These are phyloP conservation scores for Ceratocystiopsis minuta DNA, from an alignment of 2,329 filamentous ascomycete species.

Conservation along the genomic window DNA sequence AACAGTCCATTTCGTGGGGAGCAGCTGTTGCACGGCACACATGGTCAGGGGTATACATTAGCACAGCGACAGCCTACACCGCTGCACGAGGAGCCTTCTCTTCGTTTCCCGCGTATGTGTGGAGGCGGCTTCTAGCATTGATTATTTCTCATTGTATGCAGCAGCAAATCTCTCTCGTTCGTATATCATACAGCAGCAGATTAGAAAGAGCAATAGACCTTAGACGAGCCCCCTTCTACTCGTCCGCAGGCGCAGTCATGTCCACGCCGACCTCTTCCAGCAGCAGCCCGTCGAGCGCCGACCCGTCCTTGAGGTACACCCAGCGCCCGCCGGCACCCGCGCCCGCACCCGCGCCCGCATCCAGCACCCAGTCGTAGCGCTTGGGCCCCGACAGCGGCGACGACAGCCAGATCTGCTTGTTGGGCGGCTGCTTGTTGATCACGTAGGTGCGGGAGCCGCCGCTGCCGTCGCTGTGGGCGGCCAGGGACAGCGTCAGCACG, in stretches of 20 bases:
- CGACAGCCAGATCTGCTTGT: conserved; percentile 94
- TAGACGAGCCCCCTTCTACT: neutral
- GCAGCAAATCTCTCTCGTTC: no score
- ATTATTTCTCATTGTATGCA: no score
- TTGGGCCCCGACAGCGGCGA: conserved; percentile 84
- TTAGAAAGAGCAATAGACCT: no score
- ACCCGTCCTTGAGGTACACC: conserved; percentile 78
- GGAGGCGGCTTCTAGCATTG: no score
- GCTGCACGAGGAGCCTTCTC: no score
- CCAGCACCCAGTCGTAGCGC: conserved; percentile 75
- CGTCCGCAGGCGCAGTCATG: conserved; percentile 16
- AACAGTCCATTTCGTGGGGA: no score
- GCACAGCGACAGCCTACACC: no score
- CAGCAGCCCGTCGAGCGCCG: conserved; percentile 53
- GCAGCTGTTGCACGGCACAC: no score
- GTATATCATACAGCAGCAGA: no score
- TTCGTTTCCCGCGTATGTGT: no score
- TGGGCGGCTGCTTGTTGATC: conserved; percentile 95
- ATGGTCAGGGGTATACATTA: no score
- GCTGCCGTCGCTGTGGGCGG: neutral
- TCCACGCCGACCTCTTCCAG: conserved; percentile 58
- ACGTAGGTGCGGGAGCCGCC: conserved; percentile 65
- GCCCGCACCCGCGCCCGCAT: conserved; percentile 19
- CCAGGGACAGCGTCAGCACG: conserved; percentile 8
- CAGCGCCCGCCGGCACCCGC: conserved; percentile 57